Conservation (phyloP, 2,329 filamentous ascomycete genomes). For the Trichoderma atrobrunneum region DNA sequence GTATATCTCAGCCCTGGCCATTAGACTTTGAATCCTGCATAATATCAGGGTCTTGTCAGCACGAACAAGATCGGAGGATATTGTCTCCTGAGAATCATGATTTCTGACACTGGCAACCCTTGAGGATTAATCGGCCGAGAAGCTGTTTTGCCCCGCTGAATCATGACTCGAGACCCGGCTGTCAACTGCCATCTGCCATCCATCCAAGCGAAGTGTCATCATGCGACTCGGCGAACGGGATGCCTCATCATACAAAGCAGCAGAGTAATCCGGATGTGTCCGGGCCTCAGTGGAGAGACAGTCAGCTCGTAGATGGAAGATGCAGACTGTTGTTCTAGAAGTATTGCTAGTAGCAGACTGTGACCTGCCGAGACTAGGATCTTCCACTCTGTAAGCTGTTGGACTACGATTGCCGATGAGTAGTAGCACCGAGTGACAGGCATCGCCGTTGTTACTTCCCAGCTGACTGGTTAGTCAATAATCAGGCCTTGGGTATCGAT, state of each 20-base stretch:
- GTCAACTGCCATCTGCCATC: background rate
- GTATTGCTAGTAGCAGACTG: background rate
- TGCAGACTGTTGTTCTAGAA: background rate
- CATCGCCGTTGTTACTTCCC: background rate
- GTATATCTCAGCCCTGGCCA: background rate
- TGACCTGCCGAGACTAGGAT: background rate
- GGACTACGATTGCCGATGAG: background rate
- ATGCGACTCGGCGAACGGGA: conserved; percentile 1
- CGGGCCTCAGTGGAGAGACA: background rate
- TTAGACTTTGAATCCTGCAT: background rate
- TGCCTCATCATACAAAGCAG: background rate
- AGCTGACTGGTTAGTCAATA: background rate
- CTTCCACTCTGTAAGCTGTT: background rate
- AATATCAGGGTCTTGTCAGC: background rate
- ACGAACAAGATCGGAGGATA: background rate
- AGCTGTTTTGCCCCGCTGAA: background rate
- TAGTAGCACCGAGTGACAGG: background rate
- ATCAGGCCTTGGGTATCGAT: background rate
- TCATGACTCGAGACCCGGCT: conserved; percentile 3
- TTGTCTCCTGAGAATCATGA: conserved; percentile 1
- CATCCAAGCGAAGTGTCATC: background rate
- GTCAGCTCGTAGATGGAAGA: background rate
- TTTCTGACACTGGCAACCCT: background rate
- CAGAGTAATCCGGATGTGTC: background rate
- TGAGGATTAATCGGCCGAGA: background rate